Conservation (phyloP, 1,284 basidiomycete genomes). For the Lentinus polychrous region DNA sequence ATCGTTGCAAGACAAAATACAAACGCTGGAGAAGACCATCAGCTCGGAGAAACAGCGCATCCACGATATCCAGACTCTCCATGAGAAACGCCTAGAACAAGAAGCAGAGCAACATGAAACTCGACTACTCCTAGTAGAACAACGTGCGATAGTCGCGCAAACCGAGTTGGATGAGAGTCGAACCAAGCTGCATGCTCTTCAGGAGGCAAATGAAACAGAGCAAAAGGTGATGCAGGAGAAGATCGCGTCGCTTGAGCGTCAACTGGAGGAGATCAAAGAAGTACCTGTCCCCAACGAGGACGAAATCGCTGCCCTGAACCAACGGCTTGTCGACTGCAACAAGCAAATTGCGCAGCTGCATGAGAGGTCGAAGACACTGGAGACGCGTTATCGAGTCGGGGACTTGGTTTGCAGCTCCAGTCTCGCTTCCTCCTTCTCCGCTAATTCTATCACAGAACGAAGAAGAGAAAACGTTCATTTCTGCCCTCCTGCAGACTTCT, state of each 20-base stretch:
- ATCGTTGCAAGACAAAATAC: slow-evolving; percentile 14
- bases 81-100: not conserved
- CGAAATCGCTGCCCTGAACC: slow-evolving; percentile 19
- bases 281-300: slow-evolving; percentile 12
- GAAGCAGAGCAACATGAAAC: slow-evolving; percentile 7
- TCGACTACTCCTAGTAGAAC: slow-evolving; percentile 2
- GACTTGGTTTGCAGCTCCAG: slow-evolving; percentile 24
- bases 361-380: slow-evolving; percentile 25
- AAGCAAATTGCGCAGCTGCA: slow-evolving; percentile 18
- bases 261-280: slow-evolving; percentile 17
- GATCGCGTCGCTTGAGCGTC: slow-evolving; percentile 13
- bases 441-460: slow-evolving; percentile 18
- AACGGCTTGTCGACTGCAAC: slow-evolving; percentile 20
- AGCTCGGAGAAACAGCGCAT: slow-evolving; percentile 13
- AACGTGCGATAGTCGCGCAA: slow-evolving; percentile 4
- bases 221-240: slow-evolving; percentile 7
- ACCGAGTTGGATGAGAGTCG: slow-evolving; percentile 15
- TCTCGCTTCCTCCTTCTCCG: not conserved
- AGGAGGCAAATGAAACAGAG: too few relatives aligned
- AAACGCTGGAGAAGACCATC: slow-evolving; percentile 14
- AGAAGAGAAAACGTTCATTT: slow-evolving; percentile 30
- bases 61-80: not conserved
- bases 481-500: slow-evolving; percentile 25
- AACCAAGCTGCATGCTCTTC: slow-evolving; percentile 6
- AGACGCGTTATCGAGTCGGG: slow-evolving; percentile 27